phyloP scores from a whole-genome alignment of 2,329 filamentous ascomycete genomes.

The Pyricularia pennisetigena region DNA sequence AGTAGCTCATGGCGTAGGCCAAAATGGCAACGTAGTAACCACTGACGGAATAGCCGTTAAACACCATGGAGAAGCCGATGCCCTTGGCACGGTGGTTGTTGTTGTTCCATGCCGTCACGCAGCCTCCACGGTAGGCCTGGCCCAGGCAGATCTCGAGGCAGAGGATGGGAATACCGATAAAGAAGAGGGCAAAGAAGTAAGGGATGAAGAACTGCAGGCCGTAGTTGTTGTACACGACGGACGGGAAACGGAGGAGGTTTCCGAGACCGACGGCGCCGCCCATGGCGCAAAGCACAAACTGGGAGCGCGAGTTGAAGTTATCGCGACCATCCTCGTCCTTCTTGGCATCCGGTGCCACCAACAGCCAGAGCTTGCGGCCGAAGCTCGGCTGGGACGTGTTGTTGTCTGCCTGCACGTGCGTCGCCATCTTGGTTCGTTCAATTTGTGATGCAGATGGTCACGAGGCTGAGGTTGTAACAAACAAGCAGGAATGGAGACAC shows the following conservation, averaged over 20 bases:
- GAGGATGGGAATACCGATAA: neutral
- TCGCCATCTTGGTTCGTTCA: neutral
- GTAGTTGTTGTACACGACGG: constrained; percentile 1
- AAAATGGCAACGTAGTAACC: neutral
- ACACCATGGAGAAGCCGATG: neutral
- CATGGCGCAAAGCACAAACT: neutral
- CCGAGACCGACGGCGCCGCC: constrained; percentile 1
- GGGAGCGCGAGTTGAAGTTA: neutral
- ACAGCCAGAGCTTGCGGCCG: neutral
- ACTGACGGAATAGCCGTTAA: neutral
- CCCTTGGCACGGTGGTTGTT: constrained; percentile 1
- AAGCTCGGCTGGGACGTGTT: neutral
- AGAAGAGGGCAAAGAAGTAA: neutral
- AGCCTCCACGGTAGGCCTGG: neutral
- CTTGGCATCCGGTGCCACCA: neutral
- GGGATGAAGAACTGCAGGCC: neutral
- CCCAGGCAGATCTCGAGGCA: neutral
- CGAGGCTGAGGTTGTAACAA: neutral
- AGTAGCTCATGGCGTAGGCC: neutral
- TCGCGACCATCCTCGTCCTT: neutral
- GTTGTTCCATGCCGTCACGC: neutral
- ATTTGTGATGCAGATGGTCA: neutral
- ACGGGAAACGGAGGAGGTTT: neutral
- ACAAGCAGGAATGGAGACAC: neutral
- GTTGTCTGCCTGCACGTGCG: neutral